These are phyloP conservation scores for Allodekkera sacchari DNA, from an alignment of 805 yeast genomes.

Conservation along the genomic window DNA sequence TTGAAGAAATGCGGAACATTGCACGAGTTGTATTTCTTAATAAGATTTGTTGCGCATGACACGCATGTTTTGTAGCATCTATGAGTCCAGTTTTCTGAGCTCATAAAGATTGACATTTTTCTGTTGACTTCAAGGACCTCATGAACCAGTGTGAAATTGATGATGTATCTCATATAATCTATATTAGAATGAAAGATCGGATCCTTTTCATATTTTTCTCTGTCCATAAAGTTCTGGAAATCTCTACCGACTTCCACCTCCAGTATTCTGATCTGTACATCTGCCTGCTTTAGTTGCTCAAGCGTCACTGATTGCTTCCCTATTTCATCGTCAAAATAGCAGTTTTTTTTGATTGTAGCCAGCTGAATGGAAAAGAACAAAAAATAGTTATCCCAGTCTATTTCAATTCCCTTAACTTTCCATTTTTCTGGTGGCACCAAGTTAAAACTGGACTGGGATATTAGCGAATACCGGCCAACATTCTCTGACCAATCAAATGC, in stretches of 20 bases:
- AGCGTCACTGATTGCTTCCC: slow-evolving; percentile 11
- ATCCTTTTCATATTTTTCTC: slow-evolving; percentile 9
- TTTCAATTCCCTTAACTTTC: slow-evolving; percentile 7
- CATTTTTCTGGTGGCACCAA: slow-evolving; percentile 18
- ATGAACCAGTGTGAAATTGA: slow-evolving; percentile 11
- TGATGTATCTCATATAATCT: slow-evolving; percentile 13
- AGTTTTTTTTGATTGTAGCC: slow-evolving; percentile 18
- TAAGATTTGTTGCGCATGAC: slow-evolving; percentile 13
- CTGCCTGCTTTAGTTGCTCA: slow-evolving; percentile 15
- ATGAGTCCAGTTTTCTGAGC: slow-evolving; percentile 16
- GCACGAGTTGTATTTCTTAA: slow-evolving; percentile 9
- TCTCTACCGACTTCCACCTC: slow-evolving; percentile 15
- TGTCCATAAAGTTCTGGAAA: slow-evolving; percentile 14
- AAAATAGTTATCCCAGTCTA: slow-evolving; percentile 17
- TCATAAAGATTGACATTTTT: slow-evolving; percentile 21
- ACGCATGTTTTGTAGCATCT: slow-evolving; percentile 15
- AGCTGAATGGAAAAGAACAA: slow-evolving; percentile 15
- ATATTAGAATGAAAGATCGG: slow-evolving; percentile 6
- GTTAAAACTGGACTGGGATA: slow-evolving; percentile 14
- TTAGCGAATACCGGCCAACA: slow-evolving; percentile 16
- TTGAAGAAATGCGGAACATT: slow-evolving; percentile 13
- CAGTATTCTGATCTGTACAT: slow-evolving; percentile 18
- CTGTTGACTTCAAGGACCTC: slow-evolving; percentile 23
- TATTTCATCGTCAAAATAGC: slow-evolving; percentile 20
- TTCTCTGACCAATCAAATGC: slow-evolving; percentile 27